Base-by-base conservation (phyloP, 176 grass and related monocot species). In the Oryza rufipogon region DNA sequence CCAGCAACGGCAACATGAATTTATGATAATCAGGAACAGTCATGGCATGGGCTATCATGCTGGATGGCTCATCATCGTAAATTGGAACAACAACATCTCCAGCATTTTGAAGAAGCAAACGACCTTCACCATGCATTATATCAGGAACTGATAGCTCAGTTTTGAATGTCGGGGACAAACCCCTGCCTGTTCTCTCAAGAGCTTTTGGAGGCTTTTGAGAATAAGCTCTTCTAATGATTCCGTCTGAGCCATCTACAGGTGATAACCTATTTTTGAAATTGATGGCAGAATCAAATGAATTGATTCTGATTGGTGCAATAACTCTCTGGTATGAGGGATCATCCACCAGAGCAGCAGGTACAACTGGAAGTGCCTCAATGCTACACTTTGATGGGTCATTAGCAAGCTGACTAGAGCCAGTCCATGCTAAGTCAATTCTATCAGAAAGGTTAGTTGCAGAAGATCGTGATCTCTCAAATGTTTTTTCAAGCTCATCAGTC, bases 1-100 rank as follows among this genome's bases (percentile, higher is more conserved):
- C 78, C 39, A 85, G 38, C 65, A 61, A 34, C 68, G 85, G 80
- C 48, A 56, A 66, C 80, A 97, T 63, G 74, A 92, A 99, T 45
- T 33, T 84, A 56, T 30, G 49, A 86, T 96, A 99, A 74, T 91
- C 89, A 46, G 87, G 85, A 77, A 92, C 81, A 82, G 88, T 92
- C 89, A 99, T 85, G 65, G 96, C 91, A 81, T 94, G 92, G 13
- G 96, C 93, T 90, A 99, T 92, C 81, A 99, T 92, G 82, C 96
- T 99, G 84, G 89, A 90, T 16, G 88, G 93, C 11, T 99, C 96
- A 78, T 96, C 91, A 34, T 96, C 96, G 78, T 96, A 95, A 80
- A 99, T 77, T 88, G 93, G 91, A 90, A 99, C 69, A 45, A 92
- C 89, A 54, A 89, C 81, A 90, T 89, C 81, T 68, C 45, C 19